Evolutionary conservation across 176 grass and related monocot genomes (phyloP).

Genomic region (Triticum dicoccoides): DNA sequence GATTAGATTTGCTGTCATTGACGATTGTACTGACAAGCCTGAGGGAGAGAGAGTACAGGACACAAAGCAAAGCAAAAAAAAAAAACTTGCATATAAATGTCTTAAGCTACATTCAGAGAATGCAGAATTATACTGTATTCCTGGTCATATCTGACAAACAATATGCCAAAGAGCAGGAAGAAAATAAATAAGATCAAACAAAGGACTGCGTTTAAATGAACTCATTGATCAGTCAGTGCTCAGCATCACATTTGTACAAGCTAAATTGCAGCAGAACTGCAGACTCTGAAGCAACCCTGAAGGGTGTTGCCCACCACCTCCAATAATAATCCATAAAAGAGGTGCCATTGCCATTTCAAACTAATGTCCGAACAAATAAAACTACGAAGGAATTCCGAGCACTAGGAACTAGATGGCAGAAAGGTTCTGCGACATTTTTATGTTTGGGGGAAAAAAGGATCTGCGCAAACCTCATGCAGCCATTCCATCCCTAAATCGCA

Average conservation of each 20-base stretch:
- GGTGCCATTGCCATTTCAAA: neutral
- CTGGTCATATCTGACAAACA: neutral
- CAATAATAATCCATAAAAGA: neutral
- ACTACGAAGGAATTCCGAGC: neutral
- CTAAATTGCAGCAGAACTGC: neutral
- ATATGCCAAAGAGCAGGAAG: neutral
- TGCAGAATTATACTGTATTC: neutral
- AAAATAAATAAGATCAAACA: neutral
- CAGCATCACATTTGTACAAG: neutral
- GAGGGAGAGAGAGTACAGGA: too few species aligned
- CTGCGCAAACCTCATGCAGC: neutral
- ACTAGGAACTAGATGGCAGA: too few species aligned
- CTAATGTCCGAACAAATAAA: neutral
- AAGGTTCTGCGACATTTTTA: too few species aligned
- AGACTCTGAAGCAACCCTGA: neutral
- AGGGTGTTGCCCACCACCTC: neutral
- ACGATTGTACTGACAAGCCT: neutral
- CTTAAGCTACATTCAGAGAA: neutral
- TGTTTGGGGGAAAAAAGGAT: too few species aligned
- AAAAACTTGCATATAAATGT: neutral
- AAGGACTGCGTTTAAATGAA: neutral
- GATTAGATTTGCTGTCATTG: neutral
- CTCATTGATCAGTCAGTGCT: neutral
- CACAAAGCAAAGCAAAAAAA: too few species aligned
- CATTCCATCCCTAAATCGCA: neutral